Evolutionary conservation across 2,329 filamentous ascomycete genomes (phyloP).

Genomic region (Fusarium anguioides): DNA sequence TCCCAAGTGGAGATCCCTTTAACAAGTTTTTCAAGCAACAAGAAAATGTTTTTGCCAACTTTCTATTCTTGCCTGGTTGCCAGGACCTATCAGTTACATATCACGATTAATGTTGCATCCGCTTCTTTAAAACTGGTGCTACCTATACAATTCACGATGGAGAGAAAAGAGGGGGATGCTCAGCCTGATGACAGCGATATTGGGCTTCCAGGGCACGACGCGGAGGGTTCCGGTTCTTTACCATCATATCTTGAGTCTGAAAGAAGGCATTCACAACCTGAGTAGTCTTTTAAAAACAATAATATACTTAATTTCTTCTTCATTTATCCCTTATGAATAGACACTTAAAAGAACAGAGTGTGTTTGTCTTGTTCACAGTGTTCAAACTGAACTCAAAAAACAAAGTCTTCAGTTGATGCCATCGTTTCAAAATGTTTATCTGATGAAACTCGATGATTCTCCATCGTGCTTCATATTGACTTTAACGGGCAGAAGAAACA

Average conservation of each 20-base stretch:
- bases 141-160: constrained; percentile 1
- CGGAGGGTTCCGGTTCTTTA: neutral
- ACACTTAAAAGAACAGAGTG: too few species aligned
- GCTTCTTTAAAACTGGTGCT: constrained; percentile 1
- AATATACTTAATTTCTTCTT: too few species aligned
- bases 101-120: neutral
- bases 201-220: neutral
- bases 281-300: neutral
- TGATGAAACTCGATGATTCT: too few species aligned
- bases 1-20: constrained; percentile 6
- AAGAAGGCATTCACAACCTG: constrained; percentile 11
- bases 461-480: too few species aligned
- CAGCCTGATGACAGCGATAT: neutral
- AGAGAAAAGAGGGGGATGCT: neutral
- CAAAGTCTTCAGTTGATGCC: too few species aligned
- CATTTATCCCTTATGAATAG: too few species aligned
- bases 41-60: constrained; percentile 15
- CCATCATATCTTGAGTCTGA: constrained; percentile 16
- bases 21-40: neutral
- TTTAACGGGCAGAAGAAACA: too few species aligned
- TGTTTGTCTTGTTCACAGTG: too few species aligned
- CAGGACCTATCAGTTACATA: constrained; percentile 15
- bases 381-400: too few species aligned
- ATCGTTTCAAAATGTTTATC: too few species aligned
- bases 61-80: constrained; percentile 19